Conservation (phyloP, 257 asterid genomes). For the Eucommia ulmoides region DNA sequence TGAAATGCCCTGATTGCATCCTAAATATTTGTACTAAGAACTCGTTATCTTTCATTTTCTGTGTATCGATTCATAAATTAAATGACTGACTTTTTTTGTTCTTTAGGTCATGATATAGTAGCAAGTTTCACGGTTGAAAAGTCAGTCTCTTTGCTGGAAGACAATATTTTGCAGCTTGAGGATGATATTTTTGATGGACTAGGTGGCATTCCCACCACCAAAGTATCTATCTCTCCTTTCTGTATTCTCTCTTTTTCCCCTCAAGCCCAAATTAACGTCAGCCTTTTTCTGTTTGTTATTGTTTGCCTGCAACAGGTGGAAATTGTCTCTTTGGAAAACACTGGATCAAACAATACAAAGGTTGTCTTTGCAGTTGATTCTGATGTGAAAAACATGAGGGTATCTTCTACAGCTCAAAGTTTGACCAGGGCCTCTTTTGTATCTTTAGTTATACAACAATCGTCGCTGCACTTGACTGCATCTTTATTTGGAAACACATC, state of each 20-base stretch:
- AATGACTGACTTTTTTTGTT: too few species aligned
- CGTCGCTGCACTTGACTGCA: conserved; percentile 39
- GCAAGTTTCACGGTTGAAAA: conserved; percentile 69
- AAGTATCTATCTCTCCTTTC: conserved; percentile 32
- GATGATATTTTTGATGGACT: conserved; percentile 74
- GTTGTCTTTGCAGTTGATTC: conserved; percentile 65
- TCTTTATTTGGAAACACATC: conserved; percentile 73
- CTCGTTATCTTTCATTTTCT: too few species aligned
- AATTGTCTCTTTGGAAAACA: conserved; percentile 29
- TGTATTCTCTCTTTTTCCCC: conserved; percentile 5
- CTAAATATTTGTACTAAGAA: too few species aligned
- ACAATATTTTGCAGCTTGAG: conserved; percentile 47
- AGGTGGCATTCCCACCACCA: conserved; percentile 63
- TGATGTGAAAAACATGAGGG: conserved; percentile 14
- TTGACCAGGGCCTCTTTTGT: conserved; percentile 34
- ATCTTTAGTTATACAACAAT: conserved; percentile 24
- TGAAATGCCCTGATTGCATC: too few species aligned
- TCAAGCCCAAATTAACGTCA: conserved; percentile 5
- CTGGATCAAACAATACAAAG: conserved; percentile 47
- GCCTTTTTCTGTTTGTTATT: not conserved
- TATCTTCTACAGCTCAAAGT: conserved; percentile 34
- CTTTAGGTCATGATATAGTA: conserved; percentile 70
- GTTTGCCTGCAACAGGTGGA: conserved; percentile 40
- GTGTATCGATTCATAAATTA: too few species aligned
- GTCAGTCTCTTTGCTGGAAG: conserved; percentile 54